Evolutionary conservation across 345 rosid genomes (phyloP), one percentile per base, ranked within the genome.

Genomic region (Mangifera indica): DNA sequence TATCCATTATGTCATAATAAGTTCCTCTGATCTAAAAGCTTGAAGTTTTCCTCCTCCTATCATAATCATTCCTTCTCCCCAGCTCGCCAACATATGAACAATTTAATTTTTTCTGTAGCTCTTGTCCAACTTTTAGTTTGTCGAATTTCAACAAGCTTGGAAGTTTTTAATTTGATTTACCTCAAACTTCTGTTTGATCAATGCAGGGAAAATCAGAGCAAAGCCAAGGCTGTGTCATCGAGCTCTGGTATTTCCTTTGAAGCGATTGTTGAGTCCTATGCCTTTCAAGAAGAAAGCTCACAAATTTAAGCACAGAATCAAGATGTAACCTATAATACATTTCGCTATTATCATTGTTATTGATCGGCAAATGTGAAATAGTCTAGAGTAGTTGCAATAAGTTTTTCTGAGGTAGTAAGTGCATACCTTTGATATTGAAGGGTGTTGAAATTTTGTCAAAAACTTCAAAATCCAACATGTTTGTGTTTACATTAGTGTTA

Each of bases 211-310:
- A 56, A 25, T 17, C 11, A 78, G 45, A 73, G 73, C 60, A 34
- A 90, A 74, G 58, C 74, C 13, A 65, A 76, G 74, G 72, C 67
- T 46, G 71, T 45, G 71, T 75, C 72, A 61, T 55, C 72, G 52
- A 60, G 63, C 65, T 25, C 72, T 10, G 51, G 29, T 81, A 40
- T 67, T 55, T 58, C 91, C 88, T 51, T 74, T 83, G 40, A 81
- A 78, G 76, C 84, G 79, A 3, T 55, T 78, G 78, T 53, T 89
- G 76, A 81, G 77, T 63, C 84, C 81, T 10, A 52, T 71, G 58
- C 65, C 80, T 65, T 84, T 81, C 79, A 89, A 86, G 82, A 76
- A 72, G 75, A 82, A 66, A 71, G 55, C 78, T 71, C 60, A 18
- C 60, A 84, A 65, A 72, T 12, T 46, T 26, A 70, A 77, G 37